phyloP scores from a whole-genome alignment of 176 grass and related monocot species.

The Avena insularis region DNA sequence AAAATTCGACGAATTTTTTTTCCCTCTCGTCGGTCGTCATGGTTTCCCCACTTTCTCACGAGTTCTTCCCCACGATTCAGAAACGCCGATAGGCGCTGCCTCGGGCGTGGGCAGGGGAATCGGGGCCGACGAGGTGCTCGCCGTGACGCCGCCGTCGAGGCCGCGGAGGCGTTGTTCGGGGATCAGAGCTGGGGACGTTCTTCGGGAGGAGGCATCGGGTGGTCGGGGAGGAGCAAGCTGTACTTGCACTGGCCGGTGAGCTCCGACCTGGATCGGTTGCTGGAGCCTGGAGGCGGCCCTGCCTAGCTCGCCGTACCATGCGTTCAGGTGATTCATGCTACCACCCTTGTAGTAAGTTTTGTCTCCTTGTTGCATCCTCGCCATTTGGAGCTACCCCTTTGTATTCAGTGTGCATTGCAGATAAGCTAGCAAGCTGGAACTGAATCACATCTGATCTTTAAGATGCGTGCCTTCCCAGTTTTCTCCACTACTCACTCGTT shows the following conservation, averaged over 20 bases:
- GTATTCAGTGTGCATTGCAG: neutral
- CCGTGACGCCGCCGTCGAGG: slow-evolving; percentile 36
- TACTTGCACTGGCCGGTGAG: slow-evolving; percentile 51
- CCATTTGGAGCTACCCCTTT: neutral
- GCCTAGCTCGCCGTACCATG: slow-evolving; percentile 50
- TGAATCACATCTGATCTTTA: neutral
- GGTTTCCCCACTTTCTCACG: too few species aligned
- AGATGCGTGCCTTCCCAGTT: neutral
- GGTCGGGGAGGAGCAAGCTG: slow-evolving; percentile 79
- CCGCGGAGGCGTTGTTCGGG: slow-evolving; percentile 42
- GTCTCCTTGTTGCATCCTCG: slow-evolving; percentile 24
- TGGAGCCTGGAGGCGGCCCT: slow-evolving; percentile 46
- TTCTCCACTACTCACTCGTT: neutral
- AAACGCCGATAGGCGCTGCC: slow-evolving; percentile 11
- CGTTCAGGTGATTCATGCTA: slow-evolving; percentile 53
- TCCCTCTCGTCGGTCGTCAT: too few species aligned
- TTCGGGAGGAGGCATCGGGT: slow-evolving; percentile 48
- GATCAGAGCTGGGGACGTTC: slow-evolving; percentile 32
- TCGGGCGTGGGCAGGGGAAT: slow-evolving; percentile 38
- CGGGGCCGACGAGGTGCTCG: slow-evolving; percentile 39
- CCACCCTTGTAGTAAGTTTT: slow-evolving; percentile 30
- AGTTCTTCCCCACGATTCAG: too few species aligned
- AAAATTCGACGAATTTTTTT: too few species aligned
- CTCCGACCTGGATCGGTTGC: slow-evolving; percentile 36
- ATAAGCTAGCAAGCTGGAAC: neutral